A percentile compares a stretch with the other conserved stretches of the same genome.
These are phyloP conservation scores for Viola odorata DNA, from an alignment of 345 rosid species.

Conservation along the genomic window DNA sequence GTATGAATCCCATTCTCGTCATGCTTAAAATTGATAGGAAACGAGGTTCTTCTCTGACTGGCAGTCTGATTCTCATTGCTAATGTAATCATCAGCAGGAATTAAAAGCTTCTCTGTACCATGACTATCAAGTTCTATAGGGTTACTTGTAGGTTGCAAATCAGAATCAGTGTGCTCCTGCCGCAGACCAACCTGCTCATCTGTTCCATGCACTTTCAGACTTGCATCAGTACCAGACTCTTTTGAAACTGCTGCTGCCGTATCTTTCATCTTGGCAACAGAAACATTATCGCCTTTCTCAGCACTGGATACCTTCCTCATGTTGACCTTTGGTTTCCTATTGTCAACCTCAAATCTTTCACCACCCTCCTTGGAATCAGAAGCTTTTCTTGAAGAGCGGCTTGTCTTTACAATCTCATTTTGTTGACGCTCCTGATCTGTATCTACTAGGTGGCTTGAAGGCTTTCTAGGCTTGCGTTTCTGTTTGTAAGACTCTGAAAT, in stretches of 20 bases:
- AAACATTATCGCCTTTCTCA: constrained; percentile 22
- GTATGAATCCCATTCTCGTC: constrained; percentile 46
- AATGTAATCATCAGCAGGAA: constrained; percentile 31
- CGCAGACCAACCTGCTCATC: constrained; percentile 26
- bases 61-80: constrained; percentile 36
- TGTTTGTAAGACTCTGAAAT: constrained; percentile 37
- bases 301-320: constrained; percentile 17
- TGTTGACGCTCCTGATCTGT: constrained; percentile 39
- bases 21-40: constrained; percentile 52
- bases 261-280: constrained; percentile 35
- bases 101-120: constrained; percentile 25
- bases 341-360: constrained; percentile 33
- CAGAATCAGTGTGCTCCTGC: constrained; percentile 17
- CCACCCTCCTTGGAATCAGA: constrained; percentile 39
- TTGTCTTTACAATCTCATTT: constrained; percentile 46
- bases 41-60: constrained; percentile 59
- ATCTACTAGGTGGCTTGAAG: constrained; percentile 28
- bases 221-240: constrained; percentile 25
- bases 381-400: constrained; percentile 41
- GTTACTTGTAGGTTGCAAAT: constrained; percentile 24
- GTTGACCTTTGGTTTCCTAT: constrained; percentile 38
- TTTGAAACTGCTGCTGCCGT: constrained; percentile 18
- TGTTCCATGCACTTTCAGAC: constrained; percentile 13
- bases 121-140: constrained; percentile 29
- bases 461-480: constrained; percentile 43